Evolutionary conservation across 73 alveolate species (phyloP).

Genomic region (Paramecium sexaurelia): DNA sequence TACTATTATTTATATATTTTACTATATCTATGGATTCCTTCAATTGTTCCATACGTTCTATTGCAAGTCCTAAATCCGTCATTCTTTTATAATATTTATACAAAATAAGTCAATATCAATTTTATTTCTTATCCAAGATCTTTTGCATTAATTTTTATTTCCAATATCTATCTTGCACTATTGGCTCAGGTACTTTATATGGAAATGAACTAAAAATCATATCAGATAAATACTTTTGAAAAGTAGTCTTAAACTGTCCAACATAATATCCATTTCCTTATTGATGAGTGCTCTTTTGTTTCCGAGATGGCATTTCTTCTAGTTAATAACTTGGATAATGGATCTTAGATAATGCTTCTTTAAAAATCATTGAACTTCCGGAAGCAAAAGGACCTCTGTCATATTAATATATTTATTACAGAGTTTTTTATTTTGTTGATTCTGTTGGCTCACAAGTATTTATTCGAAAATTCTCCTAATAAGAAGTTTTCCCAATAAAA

Average conservation of each 20-base stretch:
- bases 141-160: slow-evolving; percentile 23
- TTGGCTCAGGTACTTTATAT: slow-evolving; percentile 8
- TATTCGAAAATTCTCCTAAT: neutral
- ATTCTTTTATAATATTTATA: neutral
- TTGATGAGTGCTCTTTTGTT: neutral
- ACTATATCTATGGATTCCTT: slow-evolving; percentile 37
- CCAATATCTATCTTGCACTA: slow-evolving; percentile 47
- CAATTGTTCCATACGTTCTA: neutral
- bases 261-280: neutral
- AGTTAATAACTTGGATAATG: neutral
- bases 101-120: neutral
- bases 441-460: neutral
- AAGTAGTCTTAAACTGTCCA: slow-evolving; percentile 22
- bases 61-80: neutral
- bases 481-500: slow-evolving; percentile 11
- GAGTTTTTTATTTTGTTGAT: neutral
- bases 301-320: neutral
- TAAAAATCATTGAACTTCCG: slow-evolving; percentile 10
- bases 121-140: slow-evolving; percentile 27
- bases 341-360: neutral
- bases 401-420: neutral
- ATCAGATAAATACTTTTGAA: neutral
- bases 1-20: neutral
- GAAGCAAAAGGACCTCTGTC: slow-evolving; percentile 40
- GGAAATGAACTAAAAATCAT: neutral